A percentile compares a stretch with the other conserved stretches of the same genome.
Conservation (phyloP, 1,284 basidiomycete genomes). For the Takashimella tepidaria region DNA sequence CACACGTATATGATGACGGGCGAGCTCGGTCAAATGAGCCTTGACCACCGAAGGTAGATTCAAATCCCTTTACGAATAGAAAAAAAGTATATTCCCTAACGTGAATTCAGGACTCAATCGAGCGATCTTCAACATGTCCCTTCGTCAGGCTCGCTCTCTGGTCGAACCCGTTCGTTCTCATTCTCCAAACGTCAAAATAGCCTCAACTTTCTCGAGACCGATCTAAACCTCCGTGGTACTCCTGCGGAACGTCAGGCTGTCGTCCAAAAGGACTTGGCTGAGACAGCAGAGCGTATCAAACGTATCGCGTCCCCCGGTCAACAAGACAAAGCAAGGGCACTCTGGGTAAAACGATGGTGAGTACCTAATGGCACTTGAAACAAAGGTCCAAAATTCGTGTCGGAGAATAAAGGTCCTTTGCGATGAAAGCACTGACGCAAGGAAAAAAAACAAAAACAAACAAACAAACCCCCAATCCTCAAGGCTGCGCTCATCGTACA, state of each 20-base stretch:
- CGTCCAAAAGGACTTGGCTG: slow-evolving; percentile 24
- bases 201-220: slow-evolving; percentile 17
- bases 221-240: slow-evolving; percentile 22
- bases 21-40: slow-evolving; percentile 23
- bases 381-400: neutral
- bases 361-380: slow-evolving; percentile 5
- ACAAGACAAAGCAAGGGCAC: slow-evolving; percentile 33
- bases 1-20: slow-evolving; percentile 17
- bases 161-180: slow-evolving; percentile 16
- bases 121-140: neutral
- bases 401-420: too few species aligned
- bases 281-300: slow-evolving; percentile 16
- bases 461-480: too few species aligned
- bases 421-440: neutral
- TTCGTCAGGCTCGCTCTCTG: slow-evolving; percentile 1
- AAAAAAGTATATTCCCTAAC: too few species aligned
- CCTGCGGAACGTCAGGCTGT: slow-evolving; percentile 27
- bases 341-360: slow-evolving; percentile 41
- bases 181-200: slow-evolving; percentile 16
- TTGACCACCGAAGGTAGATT: slow-evolving; percentile 32
- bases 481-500: slow-evolving; percentile 18
- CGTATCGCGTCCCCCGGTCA: slow-evolving; percentile 18
- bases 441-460: too few species aligned
- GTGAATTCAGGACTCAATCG: neutral
- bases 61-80: neutral